phyloP scores from a whole-genome alignment of 73 alveolate genomes.

The Symbiodinium natans region DNA sequence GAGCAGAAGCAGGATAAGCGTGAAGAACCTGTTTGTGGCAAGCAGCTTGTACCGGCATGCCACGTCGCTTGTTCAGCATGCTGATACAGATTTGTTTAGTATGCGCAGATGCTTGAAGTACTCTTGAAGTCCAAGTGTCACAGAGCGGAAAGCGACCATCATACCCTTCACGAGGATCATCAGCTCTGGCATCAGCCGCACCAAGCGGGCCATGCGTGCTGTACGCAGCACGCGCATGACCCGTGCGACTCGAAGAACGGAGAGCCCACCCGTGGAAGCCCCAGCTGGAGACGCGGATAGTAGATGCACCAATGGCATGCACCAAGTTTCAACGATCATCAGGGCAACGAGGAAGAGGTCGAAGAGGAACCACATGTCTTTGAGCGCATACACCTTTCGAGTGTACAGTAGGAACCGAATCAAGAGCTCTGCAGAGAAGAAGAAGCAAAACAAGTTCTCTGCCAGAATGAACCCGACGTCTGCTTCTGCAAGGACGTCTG shows the following conservation, averaged over 20 bases:
- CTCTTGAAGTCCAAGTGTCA: neutral
- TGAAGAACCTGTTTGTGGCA: constrained; percentile 92
- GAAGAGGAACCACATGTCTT: constrained; percentile 37
- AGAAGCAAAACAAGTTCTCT: constrained; percentile 78
- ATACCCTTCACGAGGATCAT: constrained; percentile 67
- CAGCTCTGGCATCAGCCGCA: constrained; percentile 85
- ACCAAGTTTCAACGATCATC: constrained; percentile 84
- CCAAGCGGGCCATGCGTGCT: constrained; percentile 92
- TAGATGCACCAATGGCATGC: constrained; percentile 20
- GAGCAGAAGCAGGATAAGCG: constrained; percentile 63
- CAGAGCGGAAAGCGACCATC: constrained; percentile 91
- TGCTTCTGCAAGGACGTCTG: constrained; percentile 53
- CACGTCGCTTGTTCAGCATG: too few relatives aligned
- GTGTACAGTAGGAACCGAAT: neutral
- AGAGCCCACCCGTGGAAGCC: constrained; percentile 31
- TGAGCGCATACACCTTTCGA: constrained; percentile 2
- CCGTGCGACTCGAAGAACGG: constrained; percentile 72
- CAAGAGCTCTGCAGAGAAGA: constrained; percentile 55
- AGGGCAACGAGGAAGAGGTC: constrained; percentile 15
- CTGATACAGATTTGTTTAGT: too few relatives aligned
- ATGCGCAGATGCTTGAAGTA: too few relatives aligned
- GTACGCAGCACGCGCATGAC: constrained; percentile 83
- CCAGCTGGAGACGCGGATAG: constrained; percentile 14
- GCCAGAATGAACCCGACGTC: constrained; percentile 31
- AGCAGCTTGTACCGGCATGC: too few relatives aligned